Evolutionary conservation across 2,329 filamentous ascomycete species (phyloP).

Genomic region (Orbilia ellipsospora): DNA sequence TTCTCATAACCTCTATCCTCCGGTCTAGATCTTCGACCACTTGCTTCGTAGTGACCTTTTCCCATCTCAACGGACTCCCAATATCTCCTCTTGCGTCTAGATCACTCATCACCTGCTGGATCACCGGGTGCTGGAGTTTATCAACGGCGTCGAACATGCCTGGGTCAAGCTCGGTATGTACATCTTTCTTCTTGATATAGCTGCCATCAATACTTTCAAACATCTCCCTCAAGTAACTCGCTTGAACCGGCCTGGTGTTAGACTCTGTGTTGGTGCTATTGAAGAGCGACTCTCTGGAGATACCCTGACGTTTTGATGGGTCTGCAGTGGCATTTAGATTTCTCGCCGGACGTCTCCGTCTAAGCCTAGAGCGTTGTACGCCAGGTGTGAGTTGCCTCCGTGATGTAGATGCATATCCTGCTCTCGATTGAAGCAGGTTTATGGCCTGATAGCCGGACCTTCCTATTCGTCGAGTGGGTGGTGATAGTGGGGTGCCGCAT

Average conservation of each 20-base stretch:
- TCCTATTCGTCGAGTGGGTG: conserved; percentile 15
- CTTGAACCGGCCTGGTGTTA: too few relatives aligned
- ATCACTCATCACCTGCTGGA: not conserved
- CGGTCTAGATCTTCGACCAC: conserved; percentile 5
- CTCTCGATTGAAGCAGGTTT: not conserved
- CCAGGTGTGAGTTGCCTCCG: not conserved
- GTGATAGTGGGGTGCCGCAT: conserved; percentile 29
- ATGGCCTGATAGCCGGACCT: conserved; percentile 13
- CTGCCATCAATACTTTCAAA: too few relatives aligned
- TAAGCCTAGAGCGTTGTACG: too few relatives aligned
- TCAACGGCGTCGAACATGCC: conserved; percentile 6
- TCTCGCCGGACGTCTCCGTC: too few relatives aligned
- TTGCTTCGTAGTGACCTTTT: not conserved
- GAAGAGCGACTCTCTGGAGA: too few relatives aligned
- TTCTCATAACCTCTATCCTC: conserved; percentile 6
- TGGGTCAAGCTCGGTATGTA: too few relatives aligned
- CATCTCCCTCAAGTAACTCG: too few relatives aligned
- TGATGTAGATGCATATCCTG: not conserved
- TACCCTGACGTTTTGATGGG: too few relatives aligned
- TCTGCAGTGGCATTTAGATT: too few relatives aligned
- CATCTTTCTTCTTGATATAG: too few relatives aligned
- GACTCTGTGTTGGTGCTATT: too few relatives aligned
- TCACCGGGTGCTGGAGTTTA: not conserved
- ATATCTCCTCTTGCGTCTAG: not conserved
- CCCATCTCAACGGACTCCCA: not conserved